Evolutionary conservation across 768 basidiomycete species (phyloP), one percentile per base, ranked within the genome.

Genomic region (Pleurotus tuoliensis): DNA sequence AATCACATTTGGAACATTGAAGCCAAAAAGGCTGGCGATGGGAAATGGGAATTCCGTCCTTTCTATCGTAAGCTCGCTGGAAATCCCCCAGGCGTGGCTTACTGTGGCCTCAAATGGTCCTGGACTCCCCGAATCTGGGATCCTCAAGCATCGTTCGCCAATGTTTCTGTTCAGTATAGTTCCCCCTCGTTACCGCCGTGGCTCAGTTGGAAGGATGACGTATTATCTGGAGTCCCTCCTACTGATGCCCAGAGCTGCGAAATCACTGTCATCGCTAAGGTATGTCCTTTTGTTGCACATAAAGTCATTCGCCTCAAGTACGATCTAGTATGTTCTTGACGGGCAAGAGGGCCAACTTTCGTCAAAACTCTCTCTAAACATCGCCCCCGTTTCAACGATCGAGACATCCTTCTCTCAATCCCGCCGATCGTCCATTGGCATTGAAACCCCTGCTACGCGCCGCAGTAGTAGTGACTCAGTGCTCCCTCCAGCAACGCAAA

Each of bases 1-100:
- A 99, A 99, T 73, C 96, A 98, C 65, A 97, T 98, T 62, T 99
- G 96, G 96, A 95, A 94, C 66, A 89, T 98, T 50, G 93, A 98
- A 64, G 96, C 94, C n/a, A 92, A 84, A 74, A 95, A 92, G 70
- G 67, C 74, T 20, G 75, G 75, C 20, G 90, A 90, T 47, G 83
- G 87, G 41, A 75, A 81, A 60, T 98, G 94, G 94, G 79, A 83
- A 52, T 97, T 96, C 74, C 82, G 92, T 50, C 87, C 91, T 11
- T 97, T 96, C 74, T 77, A 88, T 64, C 86, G 94, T 55, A 89
- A 88, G 70, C 83, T 98, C 55, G 90, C 93, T 34, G 94, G 93
- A 24, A 78, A 79, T 8, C 90, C 94, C 12, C 87, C 92, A 12
- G 74, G 81, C 41, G 84, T 92, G 52, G 96, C 93, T 55, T 92